Conservation (phyloP, 2,329 filamentous ascomycete genomes). For the Penicillium sp. region DNA sequence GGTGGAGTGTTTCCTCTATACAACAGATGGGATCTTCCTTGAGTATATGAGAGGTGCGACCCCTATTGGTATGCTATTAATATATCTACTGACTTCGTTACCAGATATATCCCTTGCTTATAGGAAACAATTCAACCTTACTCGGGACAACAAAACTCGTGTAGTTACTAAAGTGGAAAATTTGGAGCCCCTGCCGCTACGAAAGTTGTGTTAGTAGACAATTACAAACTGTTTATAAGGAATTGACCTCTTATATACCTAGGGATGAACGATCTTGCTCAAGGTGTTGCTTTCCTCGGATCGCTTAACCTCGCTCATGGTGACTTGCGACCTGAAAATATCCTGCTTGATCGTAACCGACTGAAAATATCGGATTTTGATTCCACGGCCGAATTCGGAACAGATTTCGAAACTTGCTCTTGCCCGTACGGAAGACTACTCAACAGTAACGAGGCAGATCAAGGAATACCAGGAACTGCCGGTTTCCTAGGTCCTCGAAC, state of each 20-base stretch:
- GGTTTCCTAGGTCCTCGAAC: slow-evolving; percentile 30
- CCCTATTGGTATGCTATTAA: slow-evolving; percentile 1
- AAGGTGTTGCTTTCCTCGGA: slow-evolving; percentile 33
- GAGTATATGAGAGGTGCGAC: slow-evolving; percentile 30
- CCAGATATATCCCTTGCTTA: slow-evolving; percentile 25
- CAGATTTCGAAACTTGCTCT: slow-evolving; percentile 26
- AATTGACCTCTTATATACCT: not conserved
- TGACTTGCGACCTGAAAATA: slow-evolving; percentile 34
- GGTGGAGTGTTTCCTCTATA: slow-evolving; percentile 25
- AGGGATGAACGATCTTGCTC: slow-evolving; percentile 34
- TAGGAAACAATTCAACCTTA: slow-evolving; percentile 27
- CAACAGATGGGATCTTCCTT: slow-evolving; percentile 17
- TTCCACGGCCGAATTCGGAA: slow-evolving; percentile 28
- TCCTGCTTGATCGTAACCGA: slow-evolving; percentile 29
- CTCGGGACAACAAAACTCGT: slow-evolving; percentile 18
- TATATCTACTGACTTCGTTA: slow-evolving; percentile 13
- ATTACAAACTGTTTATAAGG: not conserved
- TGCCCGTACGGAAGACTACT: slow-evolving; percentile 31
- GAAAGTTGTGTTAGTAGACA: slow-evolving; percentile 9
- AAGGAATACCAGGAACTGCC: slow-evolving; percentile 21
- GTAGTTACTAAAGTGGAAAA: slow-evolving; percentile 27
- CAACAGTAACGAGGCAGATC: slow-evolving; percentile 18
- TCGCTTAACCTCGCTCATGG: slow-evolving; percentile 33
- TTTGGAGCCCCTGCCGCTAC: slow-evolving; percentile 27
- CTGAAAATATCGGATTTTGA: slow-evolving; percentile 33